Conservation (phyloP, 2,329 filamentous ascomycete genomes). For the Dichotomopilus funicola region DNA sequence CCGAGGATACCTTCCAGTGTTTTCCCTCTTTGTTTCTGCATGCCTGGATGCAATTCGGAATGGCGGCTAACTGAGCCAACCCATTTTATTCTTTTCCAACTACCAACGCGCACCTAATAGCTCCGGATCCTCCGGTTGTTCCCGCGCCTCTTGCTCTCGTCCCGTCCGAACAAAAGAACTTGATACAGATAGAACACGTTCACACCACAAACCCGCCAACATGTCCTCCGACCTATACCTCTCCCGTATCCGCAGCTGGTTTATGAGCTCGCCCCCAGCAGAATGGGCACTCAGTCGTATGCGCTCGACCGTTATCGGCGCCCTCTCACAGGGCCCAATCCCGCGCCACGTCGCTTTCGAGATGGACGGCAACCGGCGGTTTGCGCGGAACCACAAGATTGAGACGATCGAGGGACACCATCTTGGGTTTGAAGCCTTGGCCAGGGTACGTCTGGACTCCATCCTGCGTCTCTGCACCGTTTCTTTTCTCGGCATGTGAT, state of each 20-base stretch:
- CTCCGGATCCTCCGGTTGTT: neutral
- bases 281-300: conserved; percentile 80
- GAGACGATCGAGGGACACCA: conserved; percentile 97
- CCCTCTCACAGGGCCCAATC: conserved; percentile 82
- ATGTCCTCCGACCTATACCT: conserved; percentile 49
- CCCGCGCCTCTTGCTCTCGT: neutral
- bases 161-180: too few relatives aligned
- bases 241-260: conserved; percentile 54
- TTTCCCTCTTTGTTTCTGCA: too few relatives aligned
- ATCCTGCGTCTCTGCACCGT: neutral
- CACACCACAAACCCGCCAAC: conserved; percentile 5
- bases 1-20: neutral
- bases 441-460: conserved; percentile 54
- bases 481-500: neutral
- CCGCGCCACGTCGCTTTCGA: conserved; percentile 97
- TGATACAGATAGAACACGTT: neutral
- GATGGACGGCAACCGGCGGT: conserved; percentile 96
- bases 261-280: conserved; percentile 80
- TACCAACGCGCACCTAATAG: neutral
- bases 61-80: too few relatives aligned
- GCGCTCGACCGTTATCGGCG: conserved; percentile 79
- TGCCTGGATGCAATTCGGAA: too few relatives aligned
- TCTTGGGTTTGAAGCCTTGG: conserved; percentile 89
- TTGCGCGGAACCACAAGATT: conserved; percentile 82
- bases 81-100: neutral